Evolutionary conservation across 2,329 filamentous ascomycete genomes (phyloP), one percentile per base, ranked within the genome.

Genomic region (Xylaria polymorpha): DNA sequence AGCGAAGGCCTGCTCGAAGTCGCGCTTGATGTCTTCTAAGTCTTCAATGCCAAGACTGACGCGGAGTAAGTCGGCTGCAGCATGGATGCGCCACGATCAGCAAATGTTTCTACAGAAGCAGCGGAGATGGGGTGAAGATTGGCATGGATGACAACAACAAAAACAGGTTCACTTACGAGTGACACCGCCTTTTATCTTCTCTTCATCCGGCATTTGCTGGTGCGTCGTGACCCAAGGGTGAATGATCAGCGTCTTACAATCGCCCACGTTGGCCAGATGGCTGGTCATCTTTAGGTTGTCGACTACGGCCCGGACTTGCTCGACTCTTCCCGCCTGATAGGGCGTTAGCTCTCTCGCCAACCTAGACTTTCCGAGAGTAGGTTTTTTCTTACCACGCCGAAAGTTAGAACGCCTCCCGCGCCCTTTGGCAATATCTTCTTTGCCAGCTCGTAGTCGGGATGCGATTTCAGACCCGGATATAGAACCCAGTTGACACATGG

Each of bases 191-290:
- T 84, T 86, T 53, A 84, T 80, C 77, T 87, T 89, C 80, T 92
- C 91, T 73, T 91, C 85, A 12, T 91, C 89, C 22, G 81, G 85
- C 67, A 92, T 83, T 79, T 92, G 90, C 80, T 92, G 88, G 75
- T 93, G 91, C 18, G 91, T 93, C 0, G 91, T 92, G 10, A 87
- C 88, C 88, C 90, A 91, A 1, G 91, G 91, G 76, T 92, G 90
- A 68, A 92, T 91, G 25, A 90, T 90, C 62, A 92, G 83, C 12
- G 90, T 92, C 82, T 92, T 93, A 39, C 89, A 88, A 74, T 92
- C 91, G 64, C 91, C 91, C 41, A 92, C 90, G 75, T 93, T 93
- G 55, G 91, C 91, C 68, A 93, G 82, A 76, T 92, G 92, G 20
- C 89, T 92, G 71, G 91, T 90, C 75, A 93, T 81, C 83, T 92